These are phyloP conservation scores for Excoecaria cochinchinensis DNA, from an alignment of 345 rosid genomes.

Conservation along the genomic window DNA sequence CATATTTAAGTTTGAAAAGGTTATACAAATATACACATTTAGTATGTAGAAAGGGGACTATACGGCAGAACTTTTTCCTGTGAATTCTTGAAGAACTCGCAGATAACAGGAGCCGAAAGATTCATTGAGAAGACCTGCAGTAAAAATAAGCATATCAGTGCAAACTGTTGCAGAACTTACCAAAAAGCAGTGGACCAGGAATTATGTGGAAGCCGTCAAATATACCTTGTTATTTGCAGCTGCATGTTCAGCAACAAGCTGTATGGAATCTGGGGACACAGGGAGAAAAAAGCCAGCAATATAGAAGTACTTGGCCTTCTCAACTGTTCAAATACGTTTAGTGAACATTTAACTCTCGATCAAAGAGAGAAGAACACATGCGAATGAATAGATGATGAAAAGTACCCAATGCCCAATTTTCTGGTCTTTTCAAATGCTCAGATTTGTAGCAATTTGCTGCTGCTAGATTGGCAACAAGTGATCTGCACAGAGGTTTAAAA, in stretches of 20 bases:
- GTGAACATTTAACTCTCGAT: neutral
- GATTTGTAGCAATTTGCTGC: constrained; percentile 95
- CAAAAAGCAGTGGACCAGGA: neutral
- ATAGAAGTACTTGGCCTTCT: constrained; percentile 80
- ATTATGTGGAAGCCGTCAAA: neutral
- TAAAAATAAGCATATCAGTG: constrained; percentile 6
- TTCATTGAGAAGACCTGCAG: constrained; percentile 76
- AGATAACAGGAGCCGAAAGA: constrained; percentile 95
- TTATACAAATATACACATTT: neutral
- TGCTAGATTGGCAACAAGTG: constrained; percentile 81
- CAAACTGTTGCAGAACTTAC: neutral
- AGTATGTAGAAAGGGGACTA: constrained; percentile 24
- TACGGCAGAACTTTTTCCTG: constrained; percentile 75
- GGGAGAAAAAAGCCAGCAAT: constrained; percentile 97
- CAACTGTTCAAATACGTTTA: constrained; percentile 48
- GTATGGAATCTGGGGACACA: constrained; percentile 90
- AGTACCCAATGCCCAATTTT: constrained; percentile 90
- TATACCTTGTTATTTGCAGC: constrained; percentile 85
- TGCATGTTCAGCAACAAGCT: constrained; percentile 85
- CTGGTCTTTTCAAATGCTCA: constrained; percentile 85
- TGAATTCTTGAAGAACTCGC: constrained; percentile 93
- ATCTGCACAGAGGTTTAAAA: constrained; percentile 35
- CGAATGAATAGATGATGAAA: neutral
- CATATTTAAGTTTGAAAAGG: neutral
- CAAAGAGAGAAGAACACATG: neutral